These are phyloP conservation scores for Tetrahymena elliotti DNA, from an alignment of 73 alveolate genomes.

Conservation along the genomic window DNA sequence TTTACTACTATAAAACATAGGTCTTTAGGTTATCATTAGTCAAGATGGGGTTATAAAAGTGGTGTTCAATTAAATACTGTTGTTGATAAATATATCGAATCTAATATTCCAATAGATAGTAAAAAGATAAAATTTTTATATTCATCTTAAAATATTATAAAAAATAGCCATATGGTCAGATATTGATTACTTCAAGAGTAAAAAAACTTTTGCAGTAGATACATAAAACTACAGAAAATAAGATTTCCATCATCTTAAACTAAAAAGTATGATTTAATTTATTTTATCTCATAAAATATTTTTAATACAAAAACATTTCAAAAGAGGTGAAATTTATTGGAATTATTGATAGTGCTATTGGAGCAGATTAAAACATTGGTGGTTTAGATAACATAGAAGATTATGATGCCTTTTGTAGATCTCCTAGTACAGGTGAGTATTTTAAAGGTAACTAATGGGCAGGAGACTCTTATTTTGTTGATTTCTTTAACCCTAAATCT, in stretches of 20 bases:
- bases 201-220: conserved; percentile 44
- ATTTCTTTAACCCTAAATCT: conserved; percentile 74
- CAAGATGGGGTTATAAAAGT: conserved; percentile 54
- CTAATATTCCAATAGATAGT: conserved; percentile 54
- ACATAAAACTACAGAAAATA: background rate
- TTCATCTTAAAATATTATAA: background rate
- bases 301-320: background rate
- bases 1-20: conserved; percentile 53
- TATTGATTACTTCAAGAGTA: conserved; percentile 54
- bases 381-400: background rate
- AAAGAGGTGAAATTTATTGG: background rate
- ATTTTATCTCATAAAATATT: background rate
- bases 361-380: background rate
- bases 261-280: background rate
- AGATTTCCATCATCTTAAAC: conserved; percentile 17
- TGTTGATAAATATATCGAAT: conserved; percentile 17
- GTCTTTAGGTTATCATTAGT: conserved; percentile 63
- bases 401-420: conserved; percentile 67
- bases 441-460: conserved; percentile 93
- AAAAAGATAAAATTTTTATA: background rate
- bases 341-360: background rate
- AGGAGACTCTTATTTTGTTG: conserved; percentile 87
- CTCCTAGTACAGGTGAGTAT: conserved; percentile 64
- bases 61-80: conserved; percentile 36
- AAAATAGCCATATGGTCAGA: conserved; percentile 59